Conservation (phyloP, 306 rosid genomes). For the Phaseolus lunatus region DNA sequence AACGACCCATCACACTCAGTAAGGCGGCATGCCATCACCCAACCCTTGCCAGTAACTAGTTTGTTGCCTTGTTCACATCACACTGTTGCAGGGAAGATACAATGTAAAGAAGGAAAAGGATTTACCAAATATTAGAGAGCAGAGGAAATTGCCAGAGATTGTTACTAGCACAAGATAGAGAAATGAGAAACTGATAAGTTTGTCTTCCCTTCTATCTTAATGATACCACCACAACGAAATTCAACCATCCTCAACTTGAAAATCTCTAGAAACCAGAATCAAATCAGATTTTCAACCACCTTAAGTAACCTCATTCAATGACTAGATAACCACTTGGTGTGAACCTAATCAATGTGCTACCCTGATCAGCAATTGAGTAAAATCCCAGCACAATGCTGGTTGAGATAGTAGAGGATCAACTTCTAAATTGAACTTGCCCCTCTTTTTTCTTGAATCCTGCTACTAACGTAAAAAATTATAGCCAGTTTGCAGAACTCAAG, state of each 20-base stretch:
- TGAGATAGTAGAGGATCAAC: neutral
- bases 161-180: neutral
- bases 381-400: neutral
- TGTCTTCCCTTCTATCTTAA: neutral
- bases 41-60: neutral
- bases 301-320: neutral
- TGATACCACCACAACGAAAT: neutral
- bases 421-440: neutral
- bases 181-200: neutral
- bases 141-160: conserved; percentile 1
- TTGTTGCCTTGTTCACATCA: neutral
- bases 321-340: neutral
- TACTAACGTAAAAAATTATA: neutral
- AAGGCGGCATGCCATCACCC: neutral
- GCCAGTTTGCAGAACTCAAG: neutral
- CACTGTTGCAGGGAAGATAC: neutral
- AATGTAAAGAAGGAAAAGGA: neutral
- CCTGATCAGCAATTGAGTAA: neutral
- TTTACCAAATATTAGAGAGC: neutral
- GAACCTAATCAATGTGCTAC: neutral
- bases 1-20: neutral
- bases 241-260: neutral
- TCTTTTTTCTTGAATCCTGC: neutral
- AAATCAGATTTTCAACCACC: neutral
- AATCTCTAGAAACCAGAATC: neutral